Conservation (phyloP, 2,329 filamentous ascomycete species). For the Epichloe glyceriae region DNA sequence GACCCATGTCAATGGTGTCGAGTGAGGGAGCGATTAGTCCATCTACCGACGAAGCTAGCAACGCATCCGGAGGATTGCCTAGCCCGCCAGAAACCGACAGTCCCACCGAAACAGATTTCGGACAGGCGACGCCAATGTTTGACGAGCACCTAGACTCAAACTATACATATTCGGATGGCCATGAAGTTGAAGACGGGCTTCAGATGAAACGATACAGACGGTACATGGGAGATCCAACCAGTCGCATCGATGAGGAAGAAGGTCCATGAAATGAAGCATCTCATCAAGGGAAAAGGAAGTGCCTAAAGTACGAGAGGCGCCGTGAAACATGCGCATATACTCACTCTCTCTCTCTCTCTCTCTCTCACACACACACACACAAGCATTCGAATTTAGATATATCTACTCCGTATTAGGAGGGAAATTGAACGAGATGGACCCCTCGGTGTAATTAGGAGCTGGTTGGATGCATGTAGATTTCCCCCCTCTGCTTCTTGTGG, state of each 20-base stretch:
- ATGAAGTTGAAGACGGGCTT: constrained; percentile 20
- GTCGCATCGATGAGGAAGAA: constrained; percentile 26
- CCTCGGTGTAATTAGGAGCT: neutral
- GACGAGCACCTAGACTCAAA: constrained; percentile 16
- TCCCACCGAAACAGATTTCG: constrained; percentile 16
- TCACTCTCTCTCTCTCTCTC: too few relatives aligned
- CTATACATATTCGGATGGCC: constrained; percentile 18
- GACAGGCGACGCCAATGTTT: constrained; percentile 12
- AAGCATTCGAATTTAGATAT: neutral
- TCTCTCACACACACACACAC: neutral
- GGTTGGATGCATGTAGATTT: neutral
- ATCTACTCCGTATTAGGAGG: neutral
- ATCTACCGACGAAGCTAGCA: constrained; percentile 22
- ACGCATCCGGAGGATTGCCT: constrained; percentile 16
- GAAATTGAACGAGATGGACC: neutral
- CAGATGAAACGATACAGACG: constrained; percentile 24
- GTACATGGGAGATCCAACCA: constrained; percentile 20
- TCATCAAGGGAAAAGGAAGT: neutral
- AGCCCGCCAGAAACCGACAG: constrained; percentile 26
- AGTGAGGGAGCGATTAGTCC: constrained; percentile 25
- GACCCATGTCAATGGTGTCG: constrained; percentile 13
- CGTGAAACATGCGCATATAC: neutral
- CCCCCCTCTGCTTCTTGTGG: neutral
- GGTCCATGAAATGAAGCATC: constrained; percentile 3
- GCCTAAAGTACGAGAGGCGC: neutral